These are phyloP conservation scores for Cyanodermella asteris DNA, from an alignment of 2,329 filamentous ascomycete genomes.

Conservation along the genomic window DNA sequence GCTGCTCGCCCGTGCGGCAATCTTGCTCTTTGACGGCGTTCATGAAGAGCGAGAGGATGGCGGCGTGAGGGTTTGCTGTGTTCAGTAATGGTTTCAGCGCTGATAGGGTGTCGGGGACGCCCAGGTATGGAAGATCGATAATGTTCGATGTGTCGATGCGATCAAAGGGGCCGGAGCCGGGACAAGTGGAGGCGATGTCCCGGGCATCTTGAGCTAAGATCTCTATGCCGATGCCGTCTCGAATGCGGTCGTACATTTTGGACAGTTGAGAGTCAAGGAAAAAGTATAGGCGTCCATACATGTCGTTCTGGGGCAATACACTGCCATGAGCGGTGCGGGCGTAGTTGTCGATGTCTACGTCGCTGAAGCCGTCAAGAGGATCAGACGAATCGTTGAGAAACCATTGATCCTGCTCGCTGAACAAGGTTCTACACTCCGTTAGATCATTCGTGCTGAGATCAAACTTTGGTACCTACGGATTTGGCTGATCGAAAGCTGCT, in stretches of 20 bases:
- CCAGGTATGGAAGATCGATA: conserved; percentile 16
- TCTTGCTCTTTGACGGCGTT: conserved; percentile 14
- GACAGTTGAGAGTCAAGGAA: too few relatives aligned
- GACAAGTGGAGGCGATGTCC: too few relatives aligned
- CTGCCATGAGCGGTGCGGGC: conserved; percentile 7
- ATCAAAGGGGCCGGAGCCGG: too few relatives aligned
- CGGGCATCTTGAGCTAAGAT: too few relatives aligned
- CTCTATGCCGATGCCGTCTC: too few relatives aligned
- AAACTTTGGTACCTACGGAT: conserved; percentile 24
- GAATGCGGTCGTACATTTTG: too few relatives aligned
- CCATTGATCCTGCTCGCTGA: conserved; percentile 13
- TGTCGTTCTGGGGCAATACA: conserved; percentile 15
- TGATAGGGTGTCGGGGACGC: conserved; percentile 9
- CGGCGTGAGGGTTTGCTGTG: conserved; percentile 17
- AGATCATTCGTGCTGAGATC: too few relatives aligned
- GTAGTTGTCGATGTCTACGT: conserved; percentile 14
- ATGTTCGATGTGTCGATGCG: conserved; percentile 22
- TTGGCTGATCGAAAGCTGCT: conserved; percentile 15
- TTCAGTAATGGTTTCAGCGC: conserved; percentile 16
- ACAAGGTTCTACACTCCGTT: conserved; percentile 17
- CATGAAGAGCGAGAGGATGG: conserved; percentile 20
- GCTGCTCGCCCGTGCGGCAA: neutral
- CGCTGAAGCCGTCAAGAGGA: conserved; percentile 18
- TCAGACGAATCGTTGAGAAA: conserved; percentile 17
- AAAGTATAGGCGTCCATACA: conserved; percentile 19